Evolutionary conservation across 1,284 basidiomycete genomes (phyloP).

Genomic region (Cryptococcus floricola): DNA sequence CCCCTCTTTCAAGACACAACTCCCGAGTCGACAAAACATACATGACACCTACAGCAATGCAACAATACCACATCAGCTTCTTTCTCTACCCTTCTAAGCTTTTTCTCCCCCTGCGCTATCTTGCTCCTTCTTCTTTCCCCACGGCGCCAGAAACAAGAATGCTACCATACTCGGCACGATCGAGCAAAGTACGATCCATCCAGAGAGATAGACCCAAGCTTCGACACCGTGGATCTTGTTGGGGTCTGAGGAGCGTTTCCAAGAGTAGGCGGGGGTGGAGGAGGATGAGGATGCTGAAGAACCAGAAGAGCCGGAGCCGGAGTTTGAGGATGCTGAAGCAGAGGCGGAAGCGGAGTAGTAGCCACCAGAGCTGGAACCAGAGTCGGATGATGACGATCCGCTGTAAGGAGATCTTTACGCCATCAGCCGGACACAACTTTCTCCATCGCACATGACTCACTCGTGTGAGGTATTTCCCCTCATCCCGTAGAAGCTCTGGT

Average conservation of each 20-base stretch:
- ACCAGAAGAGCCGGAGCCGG: not conserved
- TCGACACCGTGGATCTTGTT: conserved; percentile 8
- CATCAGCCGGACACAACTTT: not conserved
- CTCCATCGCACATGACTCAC: conserved; percentile 2
- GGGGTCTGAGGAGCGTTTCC: not conserved
- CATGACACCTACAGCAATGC: too few relatives aligned
- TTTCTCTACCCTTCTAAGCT: not conserved
- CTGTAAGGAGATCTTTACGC: not conserved
- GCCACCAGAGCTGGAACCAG: not conserved
- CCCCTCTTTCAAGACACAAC: too few relatives aligned
- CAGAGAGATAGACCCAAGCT: conserved; percentile 6
- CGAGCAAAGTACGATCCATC: conserved; percentile 6
- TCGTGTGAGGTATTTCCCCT: conserved; percentile 9
- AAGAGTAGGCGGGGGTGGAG: not conserved
- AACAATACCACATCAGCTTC: not conserved
- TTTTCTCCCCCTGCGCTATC: not conserved
- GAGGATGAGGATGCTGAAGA: not conserved
- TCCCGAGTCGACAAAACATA: too few relatives aligned
- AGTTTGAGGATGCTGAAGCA: not conserved
- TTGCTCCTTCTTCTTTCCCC: conserved; percentile 5
- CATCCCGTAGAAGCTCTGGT: conserved; percentile 30
- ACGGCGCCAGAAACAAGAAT: conserved; percentile 5
- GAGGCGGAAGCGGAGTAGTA: not conserved
- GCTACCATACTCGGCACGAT: conserved; percentile 11
- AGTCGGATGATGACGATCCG: not conserved